These are phyloP conservation scores for Sclerotinia subarctica DNA, from an alignment of 2,329 filamentous ascomycete species.

Conservation along the genomic window DNA sequence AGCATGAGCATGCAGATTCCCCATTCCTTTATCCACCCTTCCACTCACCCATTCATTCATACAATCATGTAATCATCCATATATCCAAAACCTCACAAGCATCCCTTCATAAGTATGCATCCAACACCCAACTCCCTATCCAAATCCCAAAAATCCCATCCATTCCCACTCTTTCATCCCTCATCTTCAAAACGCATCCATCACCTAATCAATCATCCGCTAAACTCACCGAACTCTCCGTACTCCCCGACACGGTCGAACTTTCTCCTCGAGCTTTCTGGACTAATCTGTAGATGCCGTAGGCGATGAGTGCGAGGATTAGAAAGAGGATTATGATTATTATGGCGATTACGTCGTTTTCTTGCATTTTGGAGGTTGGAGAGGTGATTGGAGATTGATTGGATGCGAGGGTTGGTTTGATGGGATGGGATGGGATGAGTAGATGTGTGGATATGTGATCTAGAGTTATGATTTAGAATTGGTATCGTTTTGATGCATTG, in stretches of 20 bases:
- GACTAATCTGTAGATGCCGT: slow-evolving; percentile 62
- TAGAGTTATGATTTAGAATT: no score
- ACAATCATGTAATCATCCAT: background rate
- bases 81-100: no score
- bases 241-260: slow-evolving; percentile 24
- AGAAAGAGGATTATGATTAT: slow-evolving; percentile 66
- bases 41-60: background rate
- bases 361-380: slow-evolving; percentile 49
- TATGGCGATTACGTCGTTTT: slow-evolving; percentile 66
- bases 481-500: no score
- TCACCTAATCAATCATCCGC: slow-evolving; percentile 31
- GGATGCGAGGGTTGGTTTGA: background rate
- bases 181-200: background rate
- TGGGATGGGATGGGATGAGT: background rate
- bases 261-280: slow-evolving; percentile 43
- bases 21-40: background rate
- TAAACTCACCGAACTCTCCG: slow-evolving; percentile 29
- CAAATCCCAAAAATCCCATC: no score
- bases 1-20: no score
- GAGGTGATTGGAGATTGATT: no score
- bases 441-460: no score
- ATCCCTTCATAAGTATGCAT: no score
- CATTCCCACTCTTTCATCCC: background rate
- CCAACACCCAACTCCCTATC: no score
- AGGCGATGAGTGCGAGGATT: slow-evolving; percentile 57